Conservation (phyloP, 2,329 filamentous ascomycete species). For the Cladosporium velox region DNA sequence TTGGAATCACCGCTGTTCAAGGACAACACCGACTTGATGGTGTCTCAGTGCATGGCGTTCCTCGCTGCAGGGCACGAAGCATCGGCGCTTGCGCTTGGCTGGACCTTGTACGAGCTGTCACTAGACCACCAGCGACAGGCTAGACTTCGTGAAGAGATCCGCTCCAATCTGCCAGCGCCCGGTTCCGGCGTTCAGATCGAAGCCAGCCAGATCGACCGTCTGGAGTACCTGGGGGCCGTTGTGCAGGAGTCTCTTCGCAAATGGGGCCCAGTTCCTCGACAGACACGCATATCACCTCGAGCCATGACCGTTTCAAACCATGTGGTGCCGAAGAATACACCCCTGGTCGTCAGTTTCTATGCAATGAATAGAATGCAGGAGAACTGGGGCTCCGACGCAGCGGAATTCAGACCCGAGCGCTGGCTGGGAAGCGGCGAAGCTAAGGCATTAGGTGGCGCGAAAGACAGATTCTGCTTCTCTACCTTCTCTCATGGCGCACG, state of each 20-base stretch:
- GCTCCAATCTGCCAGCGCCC: constrained; percentile 36
- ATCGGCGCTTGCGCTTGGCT: constrained; percentile 71
- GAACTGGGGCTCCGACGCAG: constrained; percentile 48
- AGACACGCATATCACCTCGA: constrained; percentile 46
- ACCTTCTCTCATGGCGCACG: constrained; percentile 60
- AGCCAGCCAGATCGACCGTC: constrained; percentile 55
- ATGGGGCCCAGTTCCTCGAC: constrained; percentile 52
- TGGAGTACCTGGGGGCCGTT: constrained; percentile 50
- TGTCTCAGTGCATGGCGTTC: constrained; percentile 58
- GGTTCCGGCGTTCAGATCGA: constrained; percentile 32
- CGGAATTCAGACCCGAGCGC: constrained; percentile 46
- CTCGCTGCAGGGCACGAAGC: constrained; percentile 68
- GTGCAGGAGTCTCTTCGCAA: constrained; percentile 49
- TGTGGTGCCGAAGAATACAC: constrained; percentile 43
- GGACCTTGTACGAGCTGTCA: constrained; percentile 70
- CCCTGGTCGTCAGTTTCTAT: constrained; percentile 44
- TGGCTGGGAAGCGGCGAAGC: constrained; percentile 62
- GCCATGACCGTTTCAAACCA: constrained; percentile 46
- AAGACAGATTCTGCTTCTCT: constrained; percentile 45
- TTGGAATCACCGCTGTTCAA: constrained; percentile 55
- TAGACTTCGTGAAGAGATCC: constrained; percentile 68
- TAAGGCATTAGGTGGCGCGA: constrained; percentile 69
- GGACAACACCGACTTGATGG: constrained; percentile 46
- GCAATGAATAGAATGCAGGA: constrained; percentile 46
- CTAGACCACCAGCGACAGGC: constrained; percentile 65